Evolutionary conservation across 306 rosid genomes (phyloP).

Genomic region (Medicago truncatula): DNA sequence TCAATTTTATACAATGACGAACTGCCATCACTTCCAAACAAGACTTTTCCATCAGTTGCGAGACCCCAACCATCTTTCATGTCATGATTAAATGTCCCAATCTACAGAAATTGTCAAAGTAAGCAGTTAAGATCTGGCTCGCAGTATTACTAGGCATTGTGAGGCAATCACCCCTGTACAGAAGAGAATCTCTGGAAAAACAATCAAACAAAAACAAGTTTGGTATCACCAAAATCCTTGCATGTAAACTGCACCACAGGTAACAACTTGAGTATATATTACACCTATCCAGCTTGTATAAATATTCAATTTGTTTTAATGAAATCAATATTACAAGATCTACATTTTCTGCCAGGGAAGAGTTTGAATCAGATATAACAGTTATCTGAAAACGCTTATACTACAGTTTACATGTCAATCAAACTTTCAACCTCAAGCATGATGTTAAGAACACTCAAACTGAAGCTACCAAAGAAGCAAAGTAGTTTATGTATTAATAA

Average conservation of each 20-base stretch:
- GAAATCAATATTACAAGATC: conserved; percentile 16
- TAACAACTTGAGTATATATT: conserved; percentile 5
- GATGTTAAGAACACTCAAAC: conserved; percentile 12
- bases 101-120: conserved; percentile 47
- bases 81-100: conserved; percentile 68
- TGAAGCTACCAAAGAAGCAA: conserved; percentile 37
- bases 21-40: conserved; percentile 94
- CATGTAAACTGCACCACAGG: conserved; percentile 2
- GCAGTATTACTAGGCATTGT: conserved; percentile 21
- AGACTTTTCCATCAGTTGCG: conserved; percentile 83
- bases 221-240: conserved; percentile 11
- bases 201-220: conserved; percentile 5
- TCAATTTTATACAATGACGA: conserved; percentile 76
- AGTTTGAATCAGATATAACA: conserved; percentile 24
- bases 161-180: not conserved
- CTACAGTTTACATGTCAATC: conserved; percentile 6
- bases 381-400: conserved; percentile 12
- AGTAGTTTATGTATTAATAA: not conserved
- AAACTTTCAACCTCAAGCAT: conserved; percentile 29
- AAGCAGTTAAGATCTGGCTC: conserved; percentile 35
- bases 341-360: conserved; percentile 1
- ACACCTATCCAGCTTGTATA: conserved; percentile 22
- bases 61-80: conserved; percentile 99
- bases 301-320: conserved; percentile 7
- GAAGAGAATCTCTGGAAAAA: conserved; percentile 21